Evolutionary conservation across 1,139 yeast genomes (phyloP).

Genomic region (Eremothecium sinecaudum): DNA sequence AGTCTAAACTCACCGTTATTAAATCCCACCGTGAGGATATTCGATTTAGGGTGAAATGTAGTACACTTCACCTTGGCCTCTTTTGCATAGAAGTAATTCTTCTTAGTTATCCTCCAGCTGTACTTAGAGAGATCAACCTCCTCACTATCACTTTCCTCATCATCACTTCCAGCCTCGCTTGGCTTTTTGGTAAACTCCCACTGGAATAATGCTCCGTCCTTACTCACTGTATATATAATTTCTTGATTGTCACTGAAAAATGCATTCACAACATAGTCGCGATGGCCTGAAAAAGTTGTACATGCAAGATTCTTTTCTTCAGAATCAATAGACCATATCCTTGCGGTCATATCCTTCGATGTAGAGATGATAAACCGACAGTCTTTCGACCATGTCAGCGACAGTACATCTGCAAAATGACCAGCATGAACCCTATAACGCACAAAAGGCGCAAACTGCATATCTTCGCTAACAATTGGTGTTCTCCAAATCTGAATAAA

Average conservation of each 20-base stretch:
- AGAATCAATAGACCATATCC: constrained; percentile 69
- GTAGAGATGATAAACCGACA: constrained; percentile 79
- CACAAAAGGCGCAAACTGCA: constrained; percentile 94
- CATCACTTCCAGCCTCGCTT: constrained; percentile 32
- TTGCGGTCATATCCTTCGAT: constrained; percentile 82
- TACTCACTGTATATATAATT: constrained; percentile 78
- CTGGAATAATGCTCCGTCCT: constrained; percentile 87
- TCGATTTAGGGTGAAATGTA: constrained; percentile 66
- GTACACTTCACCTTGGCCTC: constrained; percentile 66
- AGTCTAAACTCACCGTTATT: constrained; percentile 82
- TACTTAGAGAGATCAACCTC: constrained; percentile 33
- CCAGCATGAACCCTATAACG: constrained; percentile 88
- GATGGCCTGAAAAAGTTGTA: constrained; percentile 83
- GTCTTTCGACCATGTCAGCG: constrained; percentile 82
- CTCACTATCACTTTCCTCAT: constrained; percentile 32
- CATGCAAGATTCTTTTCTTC: constrained; percentile 68
- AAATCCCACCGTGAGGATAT: constrained; percentile 81
- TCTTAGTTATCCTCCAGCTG: constrained; percentile 79
- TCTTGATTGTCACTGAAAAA: constrained; percentile 83
- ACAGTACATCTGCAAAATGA: constrained; percentile 73
- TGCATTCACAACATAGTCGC: constrained; percentile 79
- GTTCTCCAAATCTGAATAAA: constrained; percentile 92
- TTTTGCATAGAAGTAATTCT: constrained; percentile 65
- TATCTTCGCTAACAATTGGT: constrained; percentile 59
- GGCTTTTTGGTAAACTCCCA: constrained; percentile 75